Evolutionary conservation across 495 filamentous ascomycete genomes (phyloP).

Genomic region (Trichoderma virens): DNA sequence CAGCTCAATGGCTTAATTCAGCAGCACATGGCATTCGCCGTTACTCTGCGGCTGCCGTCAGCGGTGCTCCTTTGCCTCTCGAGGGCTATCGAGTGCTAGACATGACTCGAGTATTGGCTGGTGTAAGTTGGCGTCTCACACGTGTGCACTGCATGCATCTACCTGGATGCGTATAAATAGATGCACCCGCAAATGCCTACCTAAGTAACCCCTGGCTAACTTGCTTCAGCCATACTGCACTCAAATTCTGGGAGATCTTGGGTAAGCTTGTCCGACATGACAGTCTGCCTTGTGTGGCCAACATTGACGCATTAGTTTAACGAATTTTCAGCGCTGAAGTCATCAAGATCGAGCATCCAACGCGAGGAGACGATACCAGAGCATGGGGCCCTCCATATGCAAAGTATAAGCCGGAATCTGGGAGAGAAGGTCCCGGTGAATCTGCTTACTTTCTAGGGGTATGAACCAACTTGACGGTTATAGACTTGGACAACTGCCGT

Average conservation of each 20-base stretch:
- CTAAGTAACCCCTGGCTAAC: slow-evolving; percentile 6
- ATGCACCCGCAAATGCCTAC: background rate
- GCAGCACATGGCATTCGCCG: slow-evolving; percentile 11
- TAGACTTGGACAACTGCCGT: no score
- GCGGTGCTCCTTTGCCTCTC: slow-evolving; percentile 48
- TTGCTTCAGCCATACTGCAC: slow-evolving; percentile 81
- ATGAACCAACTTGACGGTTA: slow-evolving; percentile 20
- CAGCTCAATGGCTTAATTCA: background rate
- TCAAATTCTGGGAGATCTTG: slow-evolving; percentile 92
- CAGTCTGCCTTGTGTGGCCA: background rate
- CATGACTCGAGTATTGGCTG: slow-evolving; percentile 93
- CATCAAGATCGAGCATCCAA: slow-evolving; percentile 94
- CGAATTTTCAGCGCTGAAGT: slow-evolving; percentile 66
- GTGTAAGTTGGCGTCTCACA: slow-evolving; percentile 50
- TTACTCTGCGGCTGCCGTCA: slow-evolving; percentile 19
- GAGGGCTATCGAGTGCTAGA: slow-evolving; percentile 84
- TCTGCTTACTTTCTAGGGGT: slow-evolving; percentile 92
- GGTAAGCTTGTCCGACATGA: slow-evolving; percentile 46
- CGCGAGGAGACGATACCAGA: slow-evolving; percentile 84
- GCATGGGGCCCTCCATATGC: slow-evolving; percentile 97
- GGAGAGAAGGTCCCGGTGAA: slow-evolving; percentile 70
- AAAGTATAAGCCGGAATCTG: slow-evolving; percentile 51
- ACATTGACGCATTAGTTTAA: slow-evolving; percentile 16
- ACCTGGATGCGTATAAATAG: background rate
- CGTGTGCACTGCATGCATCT: background rate